Evolutionary conservation across 2,329 filamentous ascomycete genomes (phyloP).

Genomic region (Pseudohalonectria lignicola): DNA sequence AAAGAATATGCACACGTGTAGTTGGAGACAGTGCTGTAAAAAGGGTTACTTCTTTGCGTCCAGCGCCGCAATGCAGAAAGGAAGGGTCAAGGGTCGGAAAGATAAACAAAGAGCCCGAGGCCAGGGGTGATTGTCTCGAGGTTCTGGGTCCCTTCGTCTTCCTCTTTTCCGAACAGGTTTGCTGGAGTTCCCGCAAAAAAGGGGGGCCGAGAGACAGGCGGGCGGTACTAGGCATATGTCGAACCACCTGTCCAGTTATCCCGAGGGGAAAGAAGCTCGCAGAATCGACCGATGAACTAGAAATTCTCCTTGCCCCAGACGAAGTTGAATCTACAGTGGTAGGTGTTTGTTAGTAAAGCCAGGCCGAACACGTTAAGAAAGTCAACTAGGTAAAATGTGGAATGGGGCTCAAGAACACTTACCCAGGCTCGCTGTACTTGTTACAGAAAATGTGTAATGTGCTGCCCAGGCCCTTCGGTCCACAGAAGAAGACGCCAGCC

Average conservation of each 20-base stretch:
- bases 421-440: slow-evolving; percentile 76
- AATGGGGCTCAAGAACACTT: slow-evolving; percentile 26
- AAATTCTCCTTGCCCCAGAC: slow-evolving; percentile 64
- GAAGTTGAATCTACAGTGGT: slow-evolving; percentile 42
- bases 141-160: background rate
- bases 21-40: background rate
- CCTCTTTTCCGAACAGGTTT: background rate
- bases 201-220: background rate
- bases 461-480: slow-evolving; percentile 69
- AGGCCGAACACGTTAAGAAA: slow-evolving; percentile 5
- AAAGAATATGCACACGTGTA: background rate
- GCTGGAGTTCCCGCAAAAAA: background rate
- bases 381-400: background rate
- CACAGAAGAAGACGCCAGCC: slow-evolving; percentile 76
- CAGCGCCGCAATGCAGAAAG: slow-evolving; percentile 1
- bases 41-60: slow-evolving; percentile 2
- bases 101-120: background rate
- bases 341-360: slow-evolving; percentile 13
- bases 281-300: slow-evolving; percentile 21
- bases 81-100: background rate
- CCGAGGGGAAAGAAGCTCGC: background rate
- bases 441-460: slow-evolving; percentile 75
- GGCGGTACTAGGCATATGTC: background rate
- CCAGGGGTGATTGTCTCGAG: background rate
- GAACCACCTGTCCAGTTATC: too few relatives aligned